Evolutionary conservation across 495 filamentous ascomycete genomes (phyloP).

Genomic region (Penicillium robsamsonii): DNA sequence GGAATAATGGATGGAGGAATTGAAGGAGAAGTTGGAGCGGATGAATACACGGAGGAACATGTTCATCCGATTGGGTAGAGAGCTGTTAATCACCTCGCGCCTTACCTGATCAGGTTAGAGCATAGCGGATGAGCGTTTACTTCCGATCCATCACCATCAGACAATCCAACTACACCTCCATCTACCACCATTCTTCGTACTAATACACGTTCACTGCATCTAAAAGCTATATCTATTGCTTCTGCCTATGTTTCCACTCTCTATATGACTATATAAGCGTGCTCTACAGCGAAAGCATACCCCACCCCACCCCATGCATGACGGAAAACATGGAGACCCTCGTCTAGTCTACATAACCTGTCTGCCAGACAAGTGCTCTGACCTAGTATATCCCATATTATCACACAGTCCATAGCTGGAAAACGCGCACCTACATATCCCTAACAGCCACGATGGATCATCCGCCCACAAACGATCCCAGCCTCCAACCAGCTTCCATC

Average conservation of each 20-base stretch:
- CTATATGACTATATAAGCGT: background rate
- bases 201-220: background rate
- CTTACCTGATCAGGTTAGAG: background rate
- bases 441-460: background rate
- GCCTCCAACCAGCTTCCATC: background rate
- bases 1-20: background rate
- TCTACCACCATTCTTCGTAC: background rate
- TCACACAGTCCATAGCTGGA: background rate
- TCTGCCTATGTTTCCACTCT: background rate
- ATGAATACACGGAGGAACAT: background rate
- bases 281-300: background rate
- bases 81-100: background rate
- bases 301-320: background rate
- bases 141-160: no score
- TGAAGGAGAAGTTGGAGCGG: background rate
- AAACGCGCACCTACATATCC: background rate
- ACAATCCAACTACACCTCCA: background rate
- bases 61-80: background rate
- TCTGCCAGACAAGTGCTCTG: background rate
- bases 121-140: background rate
- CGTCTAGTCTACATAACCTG: background rate
- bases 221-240: background rate
- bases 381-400: background rate
- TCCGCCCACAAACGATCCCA: background rate
- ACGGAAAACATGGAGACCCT: background rate